Evolutionary conservation across 1,284 basidiomycete species (phyloP), one percentile per base, ranked within the genome.

Genomic region (Papiliotrema laurentii): DNA sequence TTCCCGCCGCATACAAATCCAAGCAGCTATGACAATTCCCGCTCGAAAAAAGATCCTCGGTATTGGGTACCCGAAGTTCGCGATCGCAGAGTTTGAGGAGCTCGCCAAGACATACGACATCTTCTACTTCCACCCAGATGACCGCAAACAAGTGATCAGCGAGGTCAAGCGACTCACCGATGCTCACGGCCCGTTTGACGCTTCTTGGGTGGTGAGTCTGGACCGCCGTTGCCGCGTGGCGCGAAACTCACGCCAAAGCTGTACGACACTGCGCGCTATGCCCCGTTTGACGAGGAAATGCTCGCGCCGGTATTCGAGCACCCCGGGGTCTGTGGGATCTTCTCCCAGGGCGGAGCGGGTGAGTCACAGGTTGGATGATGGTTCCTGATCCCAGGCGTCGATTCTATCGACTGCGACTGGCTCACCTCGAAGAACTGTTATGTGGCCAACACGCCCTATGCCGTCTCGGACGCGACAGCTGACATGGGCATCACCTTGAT

Each of bases 61-160:
- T n/a, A 61, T 63, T 27, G 59, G 58, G 14, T 61, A 59, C 54
- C 59, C 59, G 11, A 50, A 49, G 21, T 60, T 55, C 43, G 61
- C 61, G 26, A 22, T 58, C 6, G 36, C 35, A 1, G 61, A 63
- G 45, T 63, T 50, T 34, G 42, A 60, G 30, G 47, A 37, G 18
- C 51, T 63, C 38, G 39, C 42, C 14, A 47, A 59, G 22, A 38
- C 45, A 16, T 61, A 58, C 38, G 61, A 63, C 37, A 55, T 63
- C 40, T 59, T 59, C 51, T 56, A 55, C 38, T 63, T 63, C 34
- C 43, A 59, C n/a, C 61, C 61, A 9, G 38, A 43, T 6, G 57
- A 57, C 21, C 49, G 61, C 7, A 41, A 40, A 14, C 59, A 60
- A 45, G 61, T 61, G 16, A 50, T 60, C 38, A 24, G 39, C 13